Base-by-base conservation (phyloP, 2,329 filamentous ascomycete species). In the Graphium sp. region DNA sequence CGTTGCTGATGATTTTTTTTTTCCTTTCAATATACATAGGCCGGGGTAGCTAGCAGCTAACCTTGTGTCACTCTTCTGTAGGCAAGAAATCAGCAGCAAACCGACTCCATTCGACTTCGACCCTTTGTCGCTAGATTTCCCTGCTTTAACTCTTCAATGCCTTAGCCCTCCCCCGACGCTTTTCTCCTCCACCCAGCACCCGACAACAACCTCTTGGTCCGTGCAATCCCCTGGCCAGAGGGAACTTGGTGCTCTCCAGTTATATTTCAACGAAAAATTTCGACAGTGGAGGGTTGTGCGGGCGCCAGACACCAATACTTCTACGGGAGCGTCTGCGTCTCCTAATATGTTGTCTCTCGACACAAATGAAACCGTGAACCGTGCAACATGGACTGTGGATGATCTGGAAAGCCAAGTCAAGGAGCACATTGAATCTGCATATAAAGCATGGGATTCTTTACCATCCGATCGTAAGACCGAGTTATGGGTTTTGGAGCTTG, bases 121-220 rank as follows among this genome's bases (percentile, higher is more conserved):
- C 39, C 78, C 87, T 19, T 69, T 85, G 35, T 64, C 78, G 5
- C 71, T 92, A 46, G 83, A 83, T 34, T 94, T 93, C 42, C 83
- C 85, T 6, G 74, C 79, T 6, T 64, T 95, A 22, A 83, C 77
- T 20, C 66, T 94, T 8, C 80, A 78, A 37, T 76, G 87, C 38
- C 69, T 95, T 2, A 71, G 78, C 20, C 64, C 80, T 7, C 83
- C 85, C 4, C 74, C 81, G 4, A 89, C 82, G 1, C 60, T 94
- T 6, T 87, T 85, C 53, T 78, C 81, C 7, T 69, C 75, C 1
- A 81, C 76, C 6, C 82, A 84, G 18, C 77, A 91, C 42, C 62
- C 83, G 2, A 82, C 77, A 0, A 61, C 70, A 13, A 70, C 74
- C 4, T 89, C 82, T 1, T 93, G 87, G 73, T 83, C 83, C 1